A percentile compares a stretch with the other conserved stretches of the same genome.
Conservation (phyloP, 345 rosid species). For the Aurinia saxatilis region DNA sequence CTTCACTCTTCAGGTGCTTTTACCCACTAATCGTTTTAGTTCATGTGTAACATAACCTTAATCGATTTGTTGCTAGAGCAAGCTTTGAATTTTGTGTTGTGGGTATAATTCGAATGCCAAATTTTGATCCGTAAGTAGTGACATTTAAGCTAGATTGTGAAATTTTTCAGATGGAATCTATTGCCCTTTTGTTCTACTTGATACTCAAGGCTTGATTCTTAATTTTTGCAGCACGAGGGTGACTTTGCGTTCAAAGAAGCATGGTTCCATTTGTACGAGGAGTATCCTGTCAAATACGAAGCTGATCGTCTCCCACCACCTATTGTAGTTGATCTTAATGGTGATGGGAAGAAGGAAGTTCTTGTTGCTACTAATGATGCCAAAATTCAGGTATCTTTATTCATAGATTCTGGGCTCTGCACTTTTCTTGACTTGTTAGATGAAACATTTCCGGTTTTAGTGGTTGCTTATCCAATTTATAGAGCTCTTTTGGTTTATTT, state of each 20-base stretch:
- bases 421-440: not conserved
- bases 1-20: conserved; percentile 92
- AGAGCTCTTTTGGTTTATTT: not conserved
- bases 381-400: conserved; percentile 71
- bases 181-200: not conserved
- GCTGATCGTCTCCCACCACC: conserved; percentile 94
- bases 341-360: conserved; percentile 87
- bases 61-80: not conserved
- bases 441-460: too few species aligned
- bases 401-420: not conserved
- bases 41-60: conserved; percentile 2
- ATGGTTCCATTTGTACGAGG: conserved; percentile 82
- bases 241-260: conserved; percentile 96
- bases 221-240: conserved; percentile 75
- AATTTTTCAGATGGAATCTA: not conserved
- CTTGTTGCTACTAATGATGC: conserved; percentile 93
- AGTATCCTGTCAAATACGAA: conserved; percentile 79
- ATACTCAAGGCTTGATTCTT: too few species aligned
- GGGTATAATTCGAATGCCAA: not conserved
- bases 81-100: not conserved
- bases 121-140: not conserved
- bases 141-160: not conserved
- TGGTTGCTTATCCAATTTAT: too few species aligned
- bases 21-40: not conserved
- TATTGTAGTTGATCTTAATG: conserved; percentile 83